Conservation (phyloP, 805 yeast species). For the Myxozyma neotropica region DNA sequence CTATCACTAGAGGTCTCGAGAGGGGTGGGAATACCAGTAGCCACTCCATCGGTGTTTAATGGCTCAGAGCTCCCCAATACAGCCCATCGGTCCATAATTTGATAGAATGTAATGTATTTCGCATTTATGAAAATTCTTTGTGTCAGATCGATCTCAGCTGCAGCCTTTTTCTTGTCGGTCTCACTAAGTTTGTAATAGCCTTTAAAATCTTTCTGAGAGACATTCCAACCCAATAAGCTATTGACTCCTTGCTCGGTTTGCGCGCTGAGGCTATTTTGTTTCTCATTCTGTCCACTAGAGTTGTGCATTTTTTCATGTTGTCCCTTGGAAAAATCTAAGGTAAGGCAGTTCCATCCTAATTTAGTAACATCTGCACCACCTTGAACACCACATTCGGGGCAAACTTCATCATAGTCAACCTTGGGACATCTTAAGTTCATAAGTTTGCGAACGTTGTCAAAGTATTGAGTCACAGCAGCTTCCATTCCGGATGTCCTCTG, state of each 20-base stretch:
- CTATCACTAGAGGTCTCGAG: background rate
- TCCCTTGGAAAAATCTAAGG: too few relatives aligned
- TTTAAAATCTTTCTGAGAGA: background rate
- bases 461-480: too few relatives aligned
- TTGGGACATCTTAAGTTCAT: slow-evolving; percentile 3
- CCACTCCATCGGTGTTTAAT: background rate
- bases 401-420: background rate
- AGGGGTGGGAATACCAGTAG: background rate
- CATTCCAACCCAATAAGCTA: background rate
- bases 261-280: too few relatives aligned
- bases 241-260: too few relatives aligned
- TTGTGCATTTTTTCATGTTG: too few relatives aligned
- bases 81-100: slow-evolving; percentile 15
- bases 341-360: background rate
- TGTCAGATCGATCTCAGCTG: background rate
- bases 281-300: too few relatives aligned
- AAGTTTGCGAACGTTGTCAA: background rate
- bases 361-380: background rate
- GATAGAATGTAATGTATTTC: background rate
- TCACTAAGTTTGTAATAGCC: background rate
- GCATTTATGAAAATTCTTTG: background rate
- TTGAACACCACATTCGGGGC: slow-evolving; percentile 7
- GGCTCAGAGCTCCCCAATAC: background rate
- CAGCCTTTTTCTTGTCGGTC: background rate
- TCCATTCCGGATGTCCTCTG: too few relatives aligned